Percentiles rank a stretch among this genome's conserved stretches.
Conservation (phyloP, 83 land plant species). For the Picea abies region DNA sequence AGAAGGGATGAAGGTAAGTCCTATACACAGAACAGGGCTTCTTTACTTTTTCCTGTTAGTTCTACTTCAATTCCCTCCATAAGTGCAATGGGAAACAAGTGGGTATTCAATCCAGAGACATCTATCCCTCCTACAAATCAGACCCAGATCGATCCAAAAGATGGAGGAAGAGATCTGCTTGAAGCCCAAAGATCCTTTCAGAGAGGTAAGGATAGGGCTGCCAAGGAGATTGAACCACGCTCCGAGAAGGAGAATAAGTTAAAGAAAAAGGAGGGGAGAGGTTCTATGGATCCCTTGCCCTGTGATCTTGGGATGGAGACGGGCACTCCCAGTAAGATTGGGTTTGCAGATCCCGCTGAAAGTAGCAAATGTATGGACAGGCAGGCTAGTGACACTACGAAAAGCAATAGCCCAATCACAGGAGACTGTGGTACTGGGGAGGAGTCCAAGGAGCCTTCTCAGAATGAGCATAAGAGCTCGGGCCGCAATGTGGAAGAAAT, state of each 20-base stretch:
- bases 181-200: constrained; percentile 14
- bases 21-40: background rate
- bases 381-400: background rate
- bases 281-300: constrained; percentile 7
- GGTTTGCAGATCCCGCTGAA: background rate
- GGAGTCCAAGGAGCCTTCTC: background rate
- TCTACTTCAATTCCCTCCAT: background rate
- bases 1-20: constrained; percentile 34
- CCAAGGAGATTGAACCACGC: constrained; percentile 3
- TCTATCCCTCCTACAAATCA: background rate
- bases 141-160: background rate
- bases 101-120: constrained; percentile 4
- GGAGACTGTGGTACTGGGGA: background rate
- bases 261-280: background rate
- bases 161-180: background rate
- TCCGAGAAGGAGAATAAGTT: background rate
- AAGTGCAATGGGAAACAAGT: background rate
- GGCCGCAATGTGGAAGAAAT: background rate
- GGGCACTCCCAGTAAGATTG: background rate
- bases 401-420: constrained; percentile 11
- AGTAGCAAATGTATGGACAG: background rate
- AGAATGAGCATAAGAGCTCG: constrained; percentile 14
- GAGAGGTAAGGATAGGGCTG: background rate
- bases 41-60: constrained; percentile 1
- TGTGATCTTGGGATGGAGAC: background rate